Evolutionary conservation across 2,329 filamentous ascomycete genomes (phyloP).

Genomic region (Penicillium brasilianum): DNA sequence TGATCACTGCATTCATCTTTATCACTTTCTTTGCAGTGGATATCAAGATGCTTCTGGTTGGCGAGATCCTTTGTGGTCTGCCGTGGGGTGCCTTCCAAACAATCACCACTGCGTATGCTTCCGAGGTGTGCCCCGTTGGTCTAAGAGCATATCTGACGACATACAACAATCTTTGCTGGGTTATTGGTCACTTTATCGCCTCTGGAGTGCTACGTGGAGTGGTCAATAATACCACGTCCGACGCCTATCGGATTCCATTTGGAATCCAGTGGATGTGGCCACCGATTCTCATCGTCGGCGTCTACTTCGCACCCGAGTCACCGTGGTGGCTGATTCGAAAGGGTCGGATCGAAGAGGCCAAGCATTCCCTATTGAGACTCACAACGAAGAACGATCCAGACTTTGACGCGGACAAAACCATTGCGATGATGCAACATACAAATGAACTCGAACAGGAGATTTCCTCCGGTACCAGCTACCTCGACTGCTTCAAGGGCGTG

Average conservation of each 20-base stretch:
- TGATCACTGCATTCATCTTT: not conserved
- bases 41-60: not conserved
- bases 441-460: not conserved
- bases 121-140: not conserved
- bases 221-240: not conserved
- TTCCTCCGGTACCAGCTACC: not conserved
- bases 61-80: not conserved
- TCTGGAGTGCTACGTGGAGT: not conserved
- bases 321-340: not conserved
- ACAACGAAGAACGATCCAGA: not conserved
- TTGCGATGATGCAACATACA: not conserved
- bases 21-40: not conserved
- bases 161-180: conserved; percentile 1
- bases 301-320: not conserved
- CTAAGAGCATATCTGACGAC: not conserved
- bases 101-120: not conserved
- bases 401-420: not conserved
- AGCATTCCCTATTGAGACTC: not conserved
- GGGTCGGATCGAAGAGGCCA: not conserved
- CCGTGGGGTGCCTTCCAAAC: not conserved
- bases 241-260: not conserved
- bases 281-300: not conserved
- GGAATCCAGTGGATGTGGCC: conserved; percentile 1
- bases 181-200: not conserved
- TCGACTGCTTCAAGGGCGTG: not conserved